Evolutionary conservation across 2,329 filamentous ascomycete genomes (phyloP).

Genomic region (Grosmannia huntii): DNA sequence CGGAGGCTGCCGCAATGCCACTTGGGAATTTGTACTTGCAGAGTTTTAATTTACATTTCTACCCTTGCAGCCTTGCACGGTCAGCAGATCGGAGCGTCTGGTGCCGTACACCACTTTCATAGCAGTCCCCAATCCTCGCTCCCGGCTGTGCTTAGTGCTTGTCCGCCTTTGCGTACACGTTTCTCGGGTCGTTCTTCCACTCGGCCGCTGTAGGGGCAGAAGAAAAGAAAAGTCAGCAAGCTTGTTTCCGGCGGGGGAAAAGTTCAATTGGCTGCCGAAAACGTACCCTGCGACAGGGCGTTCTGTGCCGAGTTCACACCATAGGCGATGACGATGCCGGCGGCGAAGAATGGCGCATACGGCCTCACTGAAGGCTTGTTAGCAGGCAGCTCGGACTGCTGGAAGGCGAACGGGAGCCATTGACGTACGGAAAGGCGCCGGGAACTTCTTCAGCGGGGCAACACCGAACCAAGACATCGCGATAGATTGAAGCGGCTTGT

Average conservation of each 20-base stretch:
- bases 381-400: slow-evolving; percentile 15
- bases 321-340: slow-evolving; percentile 85
- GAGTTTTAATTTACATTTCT: not conserved
- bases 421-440: slow-evolving; percentile 62
- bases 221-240: not conserved
- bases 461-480: slow-evolving; percentile 65
- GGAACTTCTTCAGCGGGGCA: slow-evolving; percentile 63
- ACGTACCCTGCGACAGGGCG: slow-evolving; percentile 63
- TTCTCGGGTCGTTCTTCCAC: slow-evolving; percentile 95
- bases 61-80: not conserved
- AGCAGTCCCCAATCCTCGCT: not conserved
- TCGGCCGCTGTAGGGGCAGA: slow-evolving; percentile 56
- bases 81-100: not conserved
- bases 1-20: not conserved
- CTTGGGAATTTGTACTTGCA: not conserved
- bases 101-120: not conserved
- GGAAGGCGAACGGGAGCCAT: slow-evolving; percentile 18
- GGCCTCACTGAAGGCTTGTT: slow-evolving; percentile 54
- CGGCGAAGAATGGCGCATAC: slow-evolving; percentile 85
- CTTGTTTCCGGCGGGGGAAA: not conserved
- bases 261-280: not conserved
- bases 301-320: slow-evolving; percentile 78
- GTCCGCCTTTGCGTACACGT: slow-evolving; percentile 45
- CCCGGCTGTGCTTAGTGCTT: slow-evolving; percentile 12
- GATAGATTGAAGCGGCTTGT: slow-evolving; percentile 15